phyloP scores from a whole-genome alignment of 257 asterid species.

The Penstemon newberryi region DNA sequence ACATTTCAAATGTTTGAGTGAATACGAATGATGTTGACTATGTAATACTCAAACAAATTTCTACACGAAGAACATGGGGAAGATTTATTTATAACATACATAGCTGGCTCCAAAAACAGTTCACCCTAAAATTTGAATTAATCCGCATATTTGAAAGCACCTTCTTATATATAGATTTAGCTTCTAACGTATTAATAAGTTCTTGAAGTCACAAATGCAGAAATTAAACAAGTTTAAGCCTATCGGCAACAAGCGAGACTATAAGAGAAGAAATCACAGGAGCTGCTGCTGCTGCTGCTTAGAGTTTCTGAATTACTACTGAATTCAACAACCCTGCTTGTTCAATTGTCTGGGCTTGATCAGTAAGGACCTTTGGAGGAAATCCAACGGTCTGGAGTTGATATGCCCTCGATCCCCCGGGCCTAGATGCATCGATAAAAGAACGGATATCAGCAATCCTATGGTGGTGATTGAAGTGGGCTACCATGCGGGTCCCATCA shows the following conservation, averaged over 20 bases:
- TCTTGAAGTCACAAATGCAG: background rate
- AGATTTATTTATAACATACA: background rate
- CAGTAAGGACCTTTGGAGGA: slow-evolving; percentile 78
- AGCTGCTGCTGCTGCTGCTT: slow-evolving; percentile 8
- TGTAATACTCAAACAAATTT: background rate
- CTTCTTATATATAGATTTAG: slow-evolving; percentile 5
- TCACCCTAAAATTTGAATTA: slow-evolving; percentile 14
- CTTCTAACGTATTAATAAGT: slow-evolving; percentile 3
- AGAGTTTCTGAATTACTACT: slow-evolving; percentile 80
- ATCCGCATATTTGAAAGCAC: slow-evolving; percentile 15
- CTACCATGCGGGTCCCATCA: slow-evolving; percentile 96
- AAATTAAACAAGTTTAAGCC: background rate
- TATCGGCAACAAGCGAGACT: background rate
- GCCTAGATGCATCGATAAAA: slow-evolving; percentile 83
- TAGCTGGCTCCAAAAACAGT: slow-evolving; percentile 18
- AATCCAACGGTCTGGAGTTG: slow-evolving; percentile 85
- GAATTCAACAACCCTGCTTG: slow-evolving; percentile 87
- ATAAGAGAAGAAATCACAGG: too few relatives aligned
- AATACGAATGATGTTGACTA: background rate
- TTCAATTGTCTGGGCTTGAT: slow-evolving; percentile 78
- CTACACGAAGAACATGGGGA: background rate
- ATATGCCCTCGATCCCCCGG: slow-evolving; percentile 55
- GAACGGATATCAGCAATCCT: slow-evolving; percentile 66
- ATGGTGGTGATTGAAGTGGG: slow-evolving; percentile 83
- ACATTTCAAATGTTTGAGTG: background rate